Base-by-base conservation (phyloP, 2,329 filamentous ascomycete genomes). In the Aspergillus niger region DNA sequence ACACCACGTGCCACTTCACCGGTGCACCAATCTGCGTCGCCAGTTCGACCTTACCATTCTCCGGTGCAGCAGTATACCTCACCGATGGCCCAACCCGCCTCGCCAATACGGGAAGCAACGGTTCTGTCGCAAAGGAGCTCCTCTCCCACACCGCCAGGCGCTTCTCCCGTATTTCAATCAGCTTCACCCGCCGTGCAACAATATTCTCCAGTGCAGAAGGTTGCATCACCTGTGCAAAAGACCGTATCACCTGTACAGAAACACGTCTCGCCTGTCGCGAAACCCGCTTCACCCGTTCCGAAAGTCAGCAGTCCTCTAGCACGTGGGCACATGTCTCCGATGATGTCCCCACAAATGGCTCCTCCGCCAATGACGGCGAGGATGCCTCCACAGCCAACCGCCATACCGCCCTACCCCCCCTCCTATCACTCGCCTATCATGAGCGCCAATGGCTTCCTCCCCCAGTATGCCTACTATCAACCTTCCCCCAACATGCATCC, bases 241-340 rank as follows among this genome's bases (percentile, higher is more conserved):
- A 49, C 62, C n/a, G 41, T 49, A 36, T 63, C 65, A 48, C 61
- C 64, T 8, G 32, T 52, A 10, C 61, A 65, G 39, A 65, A 54
- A 26, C 59, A 66, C 20, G 55, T 60, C 1, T 69, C 69, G 10
- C 69, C 69, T 20, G 60, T 66, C 24, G 64, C 60, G n/a, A 69
- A 70, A 44, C 57, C 65, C 41, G 65, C 67, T 20, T 73, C 72
- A 10, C 72, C 72, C 2, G 55, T 70, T 3, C 69, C 71, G 49
- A 74, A 74, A 65, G 64, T 72, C 55, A 70, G 70, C 69, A 76
- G 72, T 52, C 76, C 77, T 22, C 70, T 76, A 50, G 70, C 74
- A 50, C 71, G 71, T 56, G 67, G 70, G n/a, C 76, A 79, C 65
- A 70, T 70, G 48, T 74, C 75, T 47, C 72, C 75, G 22, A 65